Conservation (phyloP, 2,329 filamentous ascomycete genomes). For the Arthrobotrys megalospora region DNA sequence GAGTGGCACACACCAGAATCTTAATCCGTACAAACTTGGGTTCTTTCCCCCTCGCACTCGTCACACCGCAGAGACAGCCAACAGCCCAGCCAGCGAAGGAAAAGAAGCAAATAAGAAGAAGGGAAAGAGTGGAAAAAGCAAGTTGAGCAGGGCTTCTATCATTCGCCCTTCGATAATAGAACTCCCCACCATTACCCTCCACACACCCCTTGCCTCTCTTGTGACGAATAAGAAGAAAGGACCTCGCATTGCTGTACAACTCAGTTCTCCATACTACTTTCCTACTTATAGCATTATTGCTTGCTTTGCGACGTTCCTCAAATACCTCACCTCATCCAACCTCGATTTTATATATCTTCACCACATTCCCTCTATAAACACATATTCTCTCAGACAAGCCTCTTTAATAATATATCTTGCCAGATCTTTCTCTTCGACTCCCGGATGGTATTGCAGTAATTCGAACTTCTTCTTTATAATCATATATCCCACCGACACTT, state of each 20-base stretch:
- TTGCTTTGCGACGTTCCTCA: slow-evolving; percentile 60
- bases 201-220: slow-evolving; percentile 45
- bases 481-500: slow-evolving; percentile 9
- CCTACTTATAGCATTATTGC: slow-evolving; percentile 57
- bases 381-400: slow-evolving; percentile 21
- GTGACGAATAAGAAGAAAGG: slow-evolving; percentile 61
- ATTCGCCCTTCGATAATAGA: slow-evolving; percentile 57
- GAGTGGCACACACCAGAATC: slow-evolving; percentile 60
- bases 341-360: slow-evolving; percentile 61
- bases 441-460: slow-evolving; percentile 51
- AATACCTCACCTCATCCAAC: slow-evolving; percentile 59
- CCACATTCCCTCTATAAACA: slow-evolving; percentile 60
- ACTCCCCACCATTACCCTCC: slow-evolving; percentile 54
- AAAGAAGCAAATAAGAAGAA: slow-evolving; percentile 26
- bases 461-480: slow-evolving; percentile 28
- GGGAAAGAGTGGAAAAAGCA: slow-evolving; percentile 42
- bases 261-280: slow-evolving; percentile 56
- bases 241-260: slow-evolving; percentile 61
- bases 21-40: slow-evolving; percentile 57
- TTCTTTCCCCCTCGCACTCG: slow-evolving; percentile 45
- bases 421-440: slow-evolving; percentile 38
- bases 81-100: slow-evolving; percentile 44
- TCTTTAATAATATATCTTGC: slow-evolving; percentile 34
- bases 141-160: slow-evolving; percentile 35
- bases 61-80: slow-evolving; percentile 57